Evolutionary conservation across 306 rosid genomes (phyloP), one percentile per base, ranked within the genome.

Genomic region (Prunus kanzakura): DNA sequence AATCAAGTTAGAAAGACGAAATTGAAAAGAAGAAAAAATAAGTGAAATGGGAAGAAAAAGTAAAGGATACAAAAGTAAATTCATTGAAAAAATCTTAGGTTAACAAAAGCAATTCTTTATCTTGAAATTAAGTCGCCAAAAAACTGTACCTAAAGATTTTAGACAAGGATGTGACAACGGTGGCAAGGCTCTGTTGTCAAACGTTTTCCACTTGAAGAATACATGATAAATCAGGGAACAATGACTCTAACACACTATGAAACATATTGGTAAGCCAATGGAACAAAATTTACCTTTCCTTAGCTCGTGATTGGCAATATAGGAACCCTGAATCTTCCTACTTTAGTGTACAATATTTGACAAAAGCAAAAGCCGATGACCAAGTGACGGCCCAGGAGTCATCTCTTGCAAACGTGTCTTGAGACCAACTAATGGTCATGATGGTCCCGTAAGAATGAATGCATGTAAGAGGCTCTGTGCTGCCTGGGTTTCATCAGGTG

Each of bases 401-500:
- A 79, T 46, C 77, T 11, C 77, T 29, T n/a, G 57, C 18, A 46
- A 43, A 43, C 7, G 3, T 25, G 58, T 55, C 52, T 60, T 68
- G 27, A n/a, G 23, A 77, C 25, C 11, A 45, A 46, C 18, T 13
- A 66, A 8, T 79, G 67, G 82, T 88, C 87, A 83, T 78, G 89
- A 93, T 60, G 96, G 86, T 78, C 99, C 99, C 15, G 95, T 86
- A 51, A 92, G 97, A 81, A 95, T 95, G 77, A 91, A 95, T 25
- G 99, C 96, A 78, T 91, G 99, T 46, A 95, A 93, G 71, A 95
- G 97, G 83, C 96, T 89, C 84, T 95, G 97, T 2, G 99, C 99
- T 29, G 99, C 96, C 81, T 95, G 96, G 50, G 98, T 95, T 87
- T 95, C 98, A 16, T 95, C 98, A 0, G 99, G 99, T 38, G 96